Conservation (phyloP, 108 stramenopile species). For the Fragilaria crotonensis region DNA sequence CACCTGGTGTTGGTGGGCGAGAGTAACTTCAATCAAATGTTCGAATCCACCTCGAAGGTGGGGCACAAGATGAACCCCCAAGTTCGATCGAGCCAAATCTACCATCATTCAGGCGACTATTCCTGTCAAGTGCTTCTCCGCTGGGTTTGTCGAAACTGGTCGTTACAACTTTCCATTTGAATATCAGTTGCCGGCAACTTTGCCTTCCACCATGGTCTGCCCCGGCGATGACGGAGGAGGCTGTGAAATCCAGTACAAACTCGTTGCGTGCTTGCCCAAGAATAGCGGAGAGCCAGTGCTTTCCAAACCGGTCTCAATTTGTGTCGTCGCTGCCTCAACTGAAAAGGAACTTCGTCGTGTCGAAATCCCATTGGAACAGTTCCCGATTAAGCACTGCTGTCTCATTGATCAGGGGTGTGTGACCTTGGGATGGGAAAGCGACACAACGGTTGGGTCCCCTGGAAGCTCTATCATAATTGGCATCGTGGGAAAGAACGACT, state of each 20-base stretch:
- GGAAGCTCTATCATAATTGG: not conserved
- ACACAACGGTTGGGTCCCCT: not conserved
- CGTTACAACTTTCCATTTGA: constrained; percentile 21
- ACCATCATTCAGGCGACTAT: not conserved
- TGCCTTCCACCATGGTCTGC: constrained; percentile 11
- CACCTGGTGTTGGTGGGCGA: not conserved
- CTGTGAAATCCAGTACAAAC: constrained; percentile 11
- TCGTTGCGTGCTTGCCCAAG: constrained; percentile 8
- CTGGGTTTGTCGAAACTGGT: not conserved
- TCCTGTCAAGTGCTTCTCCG: not conserved
- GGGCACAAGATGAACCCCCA: not conserved
- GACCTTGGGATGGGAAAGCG: constrained; percentile 1
- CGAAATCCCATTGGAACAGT: not conserved
- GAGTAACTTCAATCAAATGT: not conserved
- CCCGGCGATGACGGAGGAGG: not conserved
- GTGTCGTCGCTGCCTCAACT: not conserved
- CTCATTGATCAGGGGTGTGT: not conserved
- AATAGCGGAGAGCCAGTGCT: not conserved
- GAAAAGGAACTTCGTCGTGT: not conserved
- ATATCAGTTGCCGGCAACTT: constrained; percentile 1
- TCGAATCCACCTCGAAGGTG: not conserved
- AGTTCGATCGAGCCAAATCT: not conserved
- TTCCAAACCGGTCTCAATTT: not conserved
- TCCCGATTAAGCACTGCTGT: not conserved
- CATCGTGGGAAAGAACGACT: not conserved